A percentile compares a stretch with the other conserved stretches of the same genome.
phyloP scores from a whole-genome alignment of 768 basidiomycete genomes.

The Lanmaoa rubissima region DNA sequence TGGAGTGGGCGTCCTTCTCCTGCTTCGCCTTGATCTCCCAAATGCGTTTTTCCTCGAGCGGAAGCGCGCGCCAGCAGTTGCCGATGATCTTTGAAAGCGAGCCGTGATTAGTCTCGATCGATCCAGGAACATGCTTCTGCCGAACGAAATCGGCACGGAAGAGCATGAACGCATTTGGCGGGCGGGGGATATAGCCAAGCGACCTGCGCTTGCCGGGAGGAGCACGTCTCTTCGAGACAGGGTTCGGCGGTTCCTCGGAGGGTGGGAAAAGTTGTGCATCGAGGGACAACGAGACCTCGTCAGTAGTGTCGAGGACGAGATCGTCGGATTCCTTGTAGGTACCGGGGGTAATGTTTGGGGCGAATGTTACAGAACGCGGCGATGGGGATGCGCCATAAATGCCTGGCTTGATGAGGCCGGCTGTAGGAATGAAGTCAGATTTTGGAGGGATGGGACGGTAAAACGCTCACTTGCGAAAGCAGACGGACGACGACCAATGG shows the following conservation, averaged over 20 bases:
- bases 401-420: slow-evolving; percentile 48
- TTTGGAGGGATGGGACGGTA: background rate
- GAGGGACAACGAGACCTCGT: slow-evolving; percentile 33
- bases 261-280: slow-evolving; percentile 54
- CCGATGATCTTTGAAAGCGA: slow-evolving; percentile 51
- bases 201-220: slow-evolving; percentile 64
- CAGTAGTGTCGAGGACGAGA: slow-evolving; percentile 16
- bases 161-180: slow-evolving; percentile 37
- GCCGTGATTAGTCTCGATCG: slow-evolving; percentile 49
- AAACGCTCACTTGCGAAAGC: slow-evolving; percentile 29
- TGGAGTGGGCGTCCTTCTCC: slow-evolving; percentile 71
- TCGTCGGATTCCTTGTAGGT: slow-evolving; percentile 44
- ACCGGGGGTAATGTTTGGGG: slow-evolving; percentile 58
- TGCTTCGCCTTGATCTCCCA: slow-evolving; percentile 75
- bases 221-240: slow-evolving; percentile 43
- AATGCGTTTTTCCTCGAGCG: slow-evolving; percentile 64
- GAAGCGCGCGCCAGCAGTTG: slow-evolving; percentile 65
- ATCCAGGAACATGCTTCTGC: slow-evolving; percentile 49
- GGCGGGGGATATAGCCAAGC: slow-evolving; percentile 40
- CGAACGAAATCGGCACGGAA: slow-evolving; percentile 37
- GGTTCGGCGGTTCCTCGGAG: slow-evolving; percentile 39
- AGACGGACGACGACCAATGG: slow-evolving; percentile 42
- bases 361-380: slow-evolving; percentile 57
- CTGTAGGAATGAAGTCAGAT: slow-evolving; percentile 13
- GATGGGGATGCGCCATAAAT: slow-evolving; percentile 47